Base-by-base conservation (phyloP, 2,329 filamentous ascomycete species). In the Rhinocladiella mackenziei region DNA sequence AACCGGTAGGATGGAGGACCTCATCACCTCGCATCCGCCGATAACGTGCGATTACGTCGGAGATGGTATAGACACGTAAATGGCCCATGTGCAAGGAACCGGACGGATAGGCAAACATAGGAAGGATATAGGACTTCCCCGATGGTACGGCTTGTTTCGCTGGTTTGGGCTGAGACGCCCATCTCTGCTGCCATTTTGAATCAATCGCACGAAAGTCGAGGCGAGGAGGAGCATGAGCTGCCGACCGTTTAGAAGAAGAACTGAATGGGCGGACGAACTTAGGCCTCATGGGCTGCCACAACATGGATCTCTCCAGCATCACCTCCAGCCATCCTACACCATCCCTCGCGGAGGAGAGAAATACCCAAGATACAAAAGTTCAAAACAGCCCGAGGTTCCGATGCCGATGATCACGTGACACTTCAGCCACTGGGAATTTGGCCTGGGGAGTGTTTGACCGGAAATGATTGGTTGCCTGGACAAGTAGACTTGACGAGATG, bases 101-200 rank as follows among this genome's bases (percentile, higher is more conserved):
- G 0, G 89, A 94, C 1, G 89, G 89, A 62, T 95, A 95, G 0
- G 89, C 89, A 61, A 94, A 94, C 89, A 95, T 95, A 54, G 89
- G 83, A 41, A 94, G 72, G 50, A 94, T 79, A 62, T 91, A 94
- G 19, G 67, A 69, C 48, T 70, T 74, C 13, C 54, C 65, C 64
- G 20, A 53, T 4, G 32, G 13, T n/a, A 32, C 14, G 11, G 19
- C 14, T 3, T 15, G 36, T 5, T 14, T 14, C 5, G 18, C 13
- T 5, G 19, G 9, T 9, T 15, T 23, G 6, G 47, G 13, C 29
- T 51, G 36, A 4, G 37, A 10, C 26, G 48, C 61, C 74, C 75
- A 78, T 65, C 61, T 67, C 37, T 60, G 56, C 56, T 74, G 74
- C 76, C 76, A 80, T 69, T 78, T 79, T 19, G 59, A 59, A 52